Evolutionary conservation across 2,329 filamentous ascomycete species (phyloP).

Genomic region (Scolecobasidium constrictum): DNA sequence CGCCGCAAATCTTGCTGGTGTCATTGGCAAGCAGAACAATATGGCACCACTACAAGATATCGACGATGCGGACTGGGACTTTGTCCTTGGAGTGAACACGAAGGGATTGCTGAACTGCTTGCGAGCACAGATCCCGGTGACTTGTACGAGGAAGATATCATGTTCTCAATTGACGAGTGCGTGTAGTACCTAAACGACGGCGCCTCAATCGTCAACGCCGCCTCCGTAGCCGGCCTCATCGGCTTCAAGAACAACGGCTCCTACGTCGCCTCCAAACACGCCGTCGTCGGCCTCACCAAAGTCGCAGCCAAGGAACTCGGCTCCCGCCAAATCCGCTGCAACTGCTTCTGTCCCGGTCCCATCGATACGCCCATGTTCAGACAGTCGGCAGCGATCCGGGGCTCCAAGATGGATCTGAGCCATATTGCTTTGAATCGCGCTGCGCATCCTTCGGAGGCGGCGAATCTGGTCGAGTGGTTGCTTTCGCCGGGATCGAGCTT

Average conservation of each 20-base stretch:
- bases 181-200: conserved; percentile 12
- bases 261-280: conserved; percentile 21
- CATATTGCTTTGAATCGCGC: conserved; percentile 12
- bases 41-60: conserved; percentile 12
- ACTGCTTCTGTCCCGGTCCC: conserved; percentile 3
- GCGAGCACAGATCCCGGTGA: conserved; percentile 14
- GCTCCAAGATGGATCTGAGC: background rate
- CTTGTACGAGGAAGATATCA: no score
- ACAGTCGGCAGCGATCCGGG: conserved; percentile 5
- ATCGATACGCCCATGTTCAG: conserved; percentile 9
- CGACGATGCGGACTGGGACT: conserved; percentile 25
- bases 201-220: conserved; percentile 16
- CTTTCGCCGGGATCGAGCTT: conserved; percentile 34
- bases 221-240: conserved; percentile 17
- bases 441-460: conserved; percentile 25
- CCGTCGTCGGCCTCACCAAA: conserved; percentile 22
- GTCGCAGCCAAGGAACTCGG: conserved; percentile 21
- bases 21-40: conserved; percentile 16
- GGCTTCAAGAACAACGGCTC: conserved; percentile 16
- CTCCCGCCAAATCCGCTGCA: conserved; percentile 8
- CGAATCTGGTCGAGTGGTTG: conserved; percentile 37
- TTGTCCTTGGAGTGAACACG: conserved; percentile 22
- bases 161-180: no score
- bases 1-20: conserved; percentile 34
- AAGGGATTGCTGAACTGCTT: conserved; percentile 18